Evolutionary conservation across 257 asterid genomes (phyloP).

Genomic region (Fraxinus americana): DNA sequence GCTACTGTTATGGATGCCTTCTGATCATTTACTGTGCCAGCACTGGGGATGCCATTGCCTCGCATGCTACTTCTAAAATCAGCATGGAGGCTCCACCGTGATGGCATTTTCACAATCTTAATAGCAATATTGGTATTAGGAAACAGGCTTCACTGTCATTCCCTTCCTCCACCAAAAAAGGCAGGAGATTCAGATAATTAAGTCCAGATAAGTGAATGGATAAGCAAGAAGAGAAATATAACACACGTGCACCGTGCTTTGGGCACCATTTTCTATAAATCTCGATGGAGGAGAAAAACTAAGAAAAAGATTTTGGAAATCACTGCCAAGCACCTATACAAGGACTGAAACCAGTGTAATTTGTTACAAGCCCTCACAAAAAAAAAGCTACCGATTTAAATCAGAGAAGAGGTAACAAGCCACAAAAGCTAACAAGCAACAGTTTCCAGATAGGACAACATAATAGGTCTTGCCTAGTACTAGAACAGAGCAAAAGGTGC

Average conservation of each 20-base stretch:
- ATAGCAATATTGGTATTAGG: neutral
- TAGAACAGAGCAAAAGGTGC: neutral
- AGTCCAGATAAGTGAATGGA: neutral
- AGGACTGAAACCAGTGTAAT: neutral
- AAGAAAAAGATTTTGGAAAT: neutral
- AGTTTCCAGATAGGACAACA: neutral
- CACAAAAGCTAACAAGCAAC: neutral
- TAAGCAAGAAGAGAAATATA: neutral
- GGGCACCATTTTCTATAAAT: neutral
- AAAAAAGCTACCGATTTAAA: neutral
- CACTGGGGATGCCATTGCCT: neutral
- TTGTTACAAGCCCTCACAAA: neutral
- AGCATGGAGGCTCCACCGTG: neutral
- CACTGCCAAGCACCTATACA: neutral
- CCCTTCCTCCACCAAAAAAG: neutral
- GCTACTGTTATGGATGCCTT: neutral
- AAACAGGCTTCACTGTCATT: neutral
- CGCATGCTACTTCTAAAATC: neutral
- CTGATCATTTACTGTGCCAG: neutral
- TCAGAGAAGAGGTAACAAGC: neutral
- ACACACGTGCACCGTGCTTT: neutral
- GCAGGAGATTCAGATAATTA: neutral
- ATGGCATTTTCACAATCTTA: slow-evolving; percentile 2
- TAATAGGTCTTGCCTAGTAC: neutral
- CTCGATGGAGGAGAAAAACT: neutral